Percentiles rank a stretch among this genome's conserved stretches.
Conservation (phyloP, 1,139 yeast species). For the Kodamaea plutei region DNA sequence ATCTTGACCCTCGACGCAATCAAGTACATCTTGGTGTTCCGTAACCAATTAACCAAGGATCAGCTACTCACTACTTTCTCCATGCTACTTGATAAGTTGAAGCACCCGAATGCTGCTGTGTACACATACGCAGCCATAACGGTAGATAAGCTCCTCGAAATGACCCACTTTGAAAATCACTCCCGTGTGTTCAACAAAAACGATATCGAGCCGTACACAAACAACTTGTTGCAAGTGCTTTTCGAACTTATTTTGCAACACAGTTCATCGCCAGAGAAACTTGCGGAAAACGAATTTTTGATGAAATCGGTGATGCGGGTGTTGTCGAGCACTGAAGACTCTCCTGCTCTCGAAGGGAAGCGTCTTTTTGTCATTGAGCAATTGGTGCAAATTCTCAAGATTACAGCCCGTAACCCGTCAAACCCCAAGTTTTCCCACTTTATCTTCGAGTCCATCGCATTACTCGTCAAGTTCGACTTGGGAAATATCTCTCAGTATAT, state of each 20-base stretch:
- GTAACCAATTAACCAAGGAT: conserved; percentile 87
- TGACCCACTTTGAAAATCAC: conserved; percentile 48
- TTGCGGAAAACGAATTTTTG: conserved; percentile 92
- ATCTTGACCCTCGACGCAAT: conserved; percentile 89
- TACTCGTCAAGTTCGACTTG: conserved; percentile 55
- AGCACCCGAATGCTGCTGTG: conserved; percentile 67
- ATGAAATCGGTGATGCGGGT: conserved; percentile 88
- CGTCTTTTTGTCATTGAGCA: conserved; percentile 55
- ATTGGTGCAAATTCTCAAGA: conserved; percentile 61
- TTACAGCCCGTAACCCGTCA: conserved; percentile 84
- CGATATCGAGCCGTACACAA: conserved; percentile 54
- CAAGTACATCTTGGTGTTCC: conserved; percentile 80
- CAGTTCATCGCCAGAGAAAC: conserved; percentile 71
- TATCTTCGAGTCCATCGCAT: conserved; percentile 83
- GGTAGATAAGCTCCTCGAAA: conserved; percentile 78
- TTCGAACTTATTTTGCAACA: conserved; percentile 62
- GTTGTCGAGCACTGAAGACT: conserved; percentile 70
- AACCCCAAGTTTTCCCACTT: conserved; percentile 92
- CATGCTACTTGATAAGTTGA: conserved; percentile 64
- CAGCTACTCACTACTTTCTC: conserved; percentile 81
- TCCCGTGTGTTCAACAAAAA: conserved; percentile 60
- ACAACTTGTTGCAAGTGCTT: conserved; percentile 56
- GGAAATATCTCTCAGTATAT: conserved; percentile 46
- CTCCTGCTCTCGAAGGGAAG: conserved; percentile 20
- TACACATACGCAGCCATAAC: conserved; percentile 93